Evolutionary conservation across 1,139 yeast genomes (phyloP).

Genomic region (Nematodospora anomalae): DNA sequence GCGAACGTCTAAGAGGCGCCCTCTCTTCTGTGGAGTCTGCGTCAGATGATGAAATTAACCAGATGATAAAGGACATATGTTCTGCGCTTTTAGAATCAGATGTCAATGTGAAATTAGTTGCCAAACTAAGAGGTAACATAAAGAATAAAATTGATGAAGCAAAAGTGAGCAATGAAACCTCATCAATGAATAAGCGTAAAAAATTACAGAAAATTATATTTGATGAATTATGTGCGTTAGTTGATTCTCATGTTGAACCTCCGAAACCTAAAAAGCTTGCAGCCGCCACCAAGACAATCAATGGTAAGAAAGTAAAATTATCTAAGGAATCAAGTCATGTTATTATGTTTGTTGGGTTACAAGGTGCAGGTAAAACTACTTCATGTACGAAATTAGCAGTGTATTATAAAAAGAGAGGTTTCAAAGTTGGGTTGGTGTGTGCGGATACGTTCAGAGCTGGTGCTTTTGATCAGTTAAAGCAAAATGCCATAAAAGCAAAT

Average conservation of each 20-base stretch:
- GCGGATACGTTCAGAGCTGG: slow-evolving; percentile 99
- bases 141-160: slow-evolving; percentile 49
- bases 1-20: slow-evolving; percentile 77
- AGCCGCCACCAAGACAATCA: slow-evolving; percentile 22
- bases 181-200: slow-evolving; percentile 64
- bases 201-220: slow-evolving; percentile 88
- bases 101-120: slow-evolving; percentile 84
- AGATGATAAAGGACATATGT: slow-evolving; percentile 82
- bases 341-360: slow-evolving; percentile 96
- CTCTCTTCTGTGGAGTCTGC: slow-evolving; percentile 59
- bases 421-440: slow-evolving; percentile 93
- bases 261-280: slow-evolving; percentile 79
- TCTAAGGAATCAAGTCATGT: slow-evolving; percentile 45
- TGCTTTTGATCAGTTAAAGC: slow-evolving; percentile 97
- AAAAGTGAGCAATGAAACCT: slow-evolving; percentile 51
- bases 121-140: slow-evolving; percentile 72
- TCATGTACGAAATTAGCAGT: slow-evolving; percentile 96
- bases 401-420: slow-evolving; percentile 89
- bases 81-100: slow-evolving; percentile 89
- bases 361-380: slow-evolving; percentile 98
- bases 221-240: slow-evolving; percentile 85
- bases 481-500: slow-evolving; percentile 92
- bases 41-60: slow-evolving; percentile 40
- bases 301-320: slow-evolving; percentile 34
- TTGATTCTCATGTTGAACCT: slow-evolving; percentile 66